Conservation (phyloP, 2,329 filamentous ascomycete species). For the Lecanosticta acicola region DNA sequence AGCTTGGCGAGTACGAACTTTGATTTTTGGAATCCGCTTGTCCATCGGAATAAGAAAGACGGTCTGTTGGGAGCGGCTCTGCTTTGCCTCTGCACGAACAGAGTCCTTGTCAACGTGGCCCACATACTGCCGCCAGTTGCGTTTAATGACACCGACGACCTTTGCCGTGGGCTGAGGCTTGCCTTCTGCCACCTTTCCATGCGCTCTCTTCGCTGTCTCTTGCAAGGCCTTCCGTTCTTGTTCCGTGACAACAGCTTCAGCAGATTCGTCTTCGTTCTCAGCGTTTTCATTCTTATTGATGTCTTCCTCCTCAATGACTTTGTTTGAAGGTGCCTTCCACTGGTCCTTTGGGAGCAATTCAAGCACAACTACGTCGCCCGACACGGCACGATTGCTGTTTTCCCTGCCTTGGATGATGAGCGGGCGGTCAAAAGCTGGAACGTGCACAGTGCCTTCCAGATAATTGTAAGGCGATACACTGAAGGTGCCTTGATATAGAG, state of each 20-base stretch:
- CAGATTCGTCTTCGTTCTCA: conserved; percentile 73
- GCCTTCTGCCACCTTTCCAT: conserved; percentile 69
- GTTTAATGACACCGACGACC: conserved; percentile 86
- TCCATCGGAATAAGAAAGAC: conserved; percentile 98
- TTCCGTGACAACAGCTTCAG: conserved; percentile 71
- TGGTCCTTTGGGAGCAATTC: conserved; percentile 90
- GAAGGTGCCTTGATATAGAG: conserved; percentile 90
- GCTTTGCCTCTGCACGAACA: conserved; percentile 64
- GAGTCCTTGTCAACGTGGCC: conserved; percentile 89
- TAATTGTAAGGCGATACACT: conserved; percentile 98
- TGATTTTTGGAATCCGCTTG: conserved; percentile 93
- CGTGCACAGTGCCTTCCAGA: conserved; percentile 84
- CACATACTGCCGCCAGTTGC: conserved; percentile 97
- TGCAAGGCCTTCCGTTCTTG: conserved; percentile 80
- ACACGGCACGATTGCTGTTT: conserved; percentile 90
- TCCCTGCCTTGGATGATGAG: conserved; percentile 85
- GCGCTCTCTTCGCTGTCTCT: conserved; percentile 82
- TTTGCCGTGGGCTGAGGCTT: conserved; percentile 83
- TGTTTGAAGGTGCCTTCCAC: conserved; percentile 93
- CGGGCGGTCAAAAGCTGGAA: conserved; percentile 82
- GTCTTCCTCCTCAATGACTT: conserved; percentile 90
- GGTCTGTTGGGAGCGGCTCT: conserved; percentile 79
- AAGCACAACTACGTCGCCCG: conserved; percentile 87
- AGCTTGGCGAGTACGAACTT: conserved; percentile 84
- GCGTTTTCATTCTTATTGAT: conserved; percentile 91